Evolutionary conservation across 345 rosid genomes (phyloP).

Genomic region (Lagerstroemia speciosa): DNA sequence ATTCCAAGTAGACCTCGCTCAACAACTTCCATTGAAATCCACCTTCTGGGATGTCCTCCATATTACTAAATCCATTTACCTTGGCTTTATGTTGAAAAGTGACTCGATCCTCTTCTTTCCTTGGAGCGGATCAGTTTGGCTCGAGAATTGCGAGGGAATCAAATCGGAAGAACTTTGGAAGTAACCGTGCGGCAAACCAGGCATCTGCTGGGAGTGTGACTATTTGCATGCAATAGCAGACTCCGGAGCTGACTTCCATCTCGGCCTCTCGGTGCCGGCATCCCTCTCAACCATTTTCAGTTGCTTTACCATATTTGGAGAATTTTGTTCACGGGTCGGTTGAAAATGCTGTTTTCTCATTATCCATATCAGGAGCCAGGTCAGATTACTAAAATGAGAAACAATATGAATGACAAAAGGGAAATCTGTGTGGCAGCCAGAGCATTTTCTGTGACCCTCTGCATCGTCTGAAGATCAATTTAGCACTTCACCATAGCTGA

Average conservation of each 20-base stretch:
- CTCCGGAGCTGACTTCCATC: neutral
- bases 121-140: constrained; percentile 51
- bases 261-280: neutral
- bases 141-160: constrained; percentile 91
- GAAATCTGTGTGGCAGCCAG: neutral
- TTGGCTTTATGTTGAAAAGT: neutral
- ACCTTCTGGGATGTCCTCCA: neutral
- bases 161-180: constrained; percentile 77
- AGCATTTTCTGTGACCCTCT: neutral
- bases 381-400: neutral
- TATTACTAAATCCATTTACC: neutral
- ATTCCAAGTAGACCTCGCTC: neutral
- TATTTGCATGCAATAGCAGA: constrained; percentile 15
- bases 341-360: neutral
- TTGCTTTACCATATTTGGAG: neutral
- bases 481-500: neutral
- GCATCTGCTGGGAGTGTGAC: constrained; percentile 81
- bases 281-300: neutral
- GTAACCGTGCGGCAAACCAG: constrained; percentile 90
- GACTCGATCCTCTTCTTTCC: neutral
- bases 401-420: neutral
- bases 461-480: neutral
- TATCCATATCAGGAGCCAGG: neutral
- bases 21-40: neutral
- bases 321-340: neutral